Evolutionary conservation across 2,329 filamentous ascomycete species (phyloP).

Genomic region (Scedosporium minutisporum): DNA sequence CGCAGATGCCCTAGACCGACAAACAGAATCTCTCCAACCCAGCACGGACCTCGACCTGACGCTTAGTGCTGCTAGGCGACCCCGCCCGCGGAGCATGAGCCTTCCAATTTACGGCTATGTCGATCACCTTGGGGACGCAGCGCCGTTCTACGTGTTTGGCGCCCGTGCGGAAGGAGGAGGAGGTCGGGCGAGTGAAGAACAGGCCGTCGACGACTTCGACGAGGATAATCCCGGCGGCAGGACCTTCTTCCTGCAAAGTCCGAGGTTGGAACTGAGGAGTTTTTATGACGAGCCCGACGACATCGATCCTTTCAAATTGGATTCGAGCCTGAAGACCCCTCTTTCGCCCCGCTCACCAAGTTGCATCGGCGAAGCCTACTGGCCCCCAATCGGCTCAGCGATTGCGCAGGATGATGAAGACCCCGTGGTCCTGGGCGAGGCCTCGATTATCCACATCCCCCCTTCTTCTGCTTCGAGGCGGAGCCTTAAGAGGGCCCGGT

Average conservation of each 20-base stretch:
- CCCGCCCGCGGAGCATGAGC: constrained; percentile 38
- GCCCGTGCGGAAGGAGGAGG: constrained; percentile 10
- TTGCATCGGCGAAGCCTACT: constrained; percentile 24
- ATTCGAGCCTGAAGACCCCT: constrained; percentile 12
- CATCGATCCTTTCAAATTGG: constrained; percentile 10
- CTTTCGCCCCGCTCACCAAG: constrained; percentile 17
- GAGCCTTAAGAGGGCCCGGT: constrained; percentile 23
- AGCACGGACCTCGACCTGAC: constrained; percentile 38
- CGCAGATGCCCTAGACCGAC: constrained; percentile 46
- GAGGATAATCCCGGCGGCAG: neutral
- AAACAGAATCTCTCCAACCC: constrained; percentile 45
- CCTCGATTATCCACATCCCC: constrained; percentile 27
- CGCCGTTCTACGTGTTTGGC: constrained; percentile 40
- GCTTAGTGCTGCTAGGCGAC: constrained; percentile 13
- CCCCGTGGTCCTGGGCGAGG: constrained; percentile 28
- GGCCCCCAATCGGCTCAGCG: constrained; percentile 11
- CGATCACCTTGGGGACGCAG: constrained; percentile 32
- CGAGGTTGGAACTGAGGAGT: constrained; percentile 19
- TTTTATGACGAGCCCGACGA: constrained; percentile 16
- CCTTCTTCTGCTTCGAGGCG: constrained; percentile 14
- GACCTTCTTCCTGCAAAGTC: constrained; percentile 10
- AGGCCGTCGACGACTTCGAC: neutral
- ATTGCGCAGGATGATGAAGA: constrained; percentile 21
- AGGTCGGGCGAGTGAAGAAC: neutral
- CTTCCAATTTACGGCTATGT: constrained; percentile 35